Evolutionary conservation across 2,329 filamentous ascomycete genomes (phyloP), one percentile per base, ranked within the genome.

Genomic region (Knufia petricola): DNA sequence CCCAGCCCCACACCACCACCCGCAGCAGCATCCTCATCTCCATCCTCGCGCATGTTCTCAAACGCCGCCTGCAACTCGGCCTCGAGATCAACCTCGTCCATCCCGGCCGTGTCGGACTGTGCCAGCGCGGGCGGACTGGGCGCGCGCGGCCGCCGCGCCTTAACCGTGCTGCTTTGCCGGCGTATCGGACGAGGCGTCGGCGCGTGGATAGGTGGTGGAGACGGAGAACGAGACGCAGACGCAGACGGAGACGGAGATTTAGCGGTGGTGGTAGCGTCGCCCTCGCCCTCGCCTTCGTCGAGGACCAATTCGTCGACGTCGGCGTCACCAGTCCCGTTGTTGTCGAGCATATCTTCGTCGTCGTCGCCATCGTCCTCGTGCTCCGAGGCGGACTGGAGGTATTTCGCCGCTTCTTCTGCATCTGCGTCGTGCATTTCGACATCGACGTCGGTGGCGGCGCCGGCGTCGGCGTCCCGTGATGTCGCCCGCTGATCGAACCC

Each of bases 1-100:
- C 78, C 82, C 49, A 82, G 77, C 55, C 79, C 78, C 55, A 79
- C 81, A 61, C 81, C 78, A 41, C 68, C 64, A 10, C 76, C 75
- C 69, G 74, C 21, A 72, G 66, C 26, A 63, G 32, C 13, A 26
- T 30, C 9, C 32, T 32, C 31, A 37, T 15, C 32, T 37, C 44
- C 13, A 36, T 10, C 31, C 21, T 21, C 23, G 19, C 21, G 63
- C 64, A 52, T 62, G 63, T 53, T 67, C 62, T 70, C 70, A 41
- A 77, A 66, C 32, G 72, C 73, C 6, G 75, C 75, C 56, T 77
- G 76, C 60, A 82, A 68, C 56, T 79, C 76, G 19, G 73, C 75
- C 47, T 76, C 76, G 34, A 81, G 62, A 23, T 74, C 70, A 58
- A 76, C 75, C 50, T 76, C 76, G 40, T 69, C 66, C 39, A 64